phyloP scores from a whole-genome alignment of 768 basidiomycete species.

The Tubosaeta sp. region DNA sequence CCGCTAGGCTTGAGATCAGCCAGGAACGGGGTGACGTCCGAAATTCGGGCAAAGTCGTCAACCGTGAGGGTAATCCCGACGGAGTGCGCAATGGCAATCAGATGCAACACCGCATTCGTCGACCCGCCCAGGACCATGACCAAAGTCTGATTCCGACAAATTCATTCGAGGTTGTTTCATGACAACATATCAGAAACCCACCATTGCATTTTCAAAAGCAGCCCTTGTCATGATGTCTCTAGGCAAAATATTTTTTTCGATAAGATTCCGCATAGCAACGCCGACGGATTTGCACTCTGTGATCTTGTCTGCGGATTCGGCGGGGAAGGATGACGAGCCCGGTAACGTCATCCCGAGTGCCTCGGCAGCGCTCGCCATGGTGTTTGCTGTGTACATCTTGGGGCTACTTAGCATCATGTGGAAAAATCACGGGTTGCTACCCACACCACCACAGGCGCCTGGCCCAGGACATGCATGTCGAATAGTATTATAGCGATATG shows the following conservation, averaged over 20 bases:
- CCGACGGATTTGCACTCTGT: conserved; percentile 82
- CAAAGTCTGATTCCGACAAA: conserved; percentile 55
- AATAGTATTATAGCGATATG: conserved; percentile 79
- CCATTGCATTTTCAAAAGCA: conserved; percentile 98
- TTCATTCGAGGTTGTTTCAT: conserved; percentile 6
- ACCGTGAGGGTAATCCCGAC: conserved; percentile 85
- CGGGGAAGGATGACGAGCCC: conserved; percentile 96
- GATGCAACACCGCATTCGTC: conserved; percentile 94
- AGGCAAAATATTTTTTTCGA: conserved; percentile 90
- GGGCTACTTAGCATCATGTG: conserved; percentile 6
- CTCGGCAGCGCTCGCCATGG: conserved; percentile 95
- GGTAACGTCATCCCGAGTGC: conserved; percentile 95
- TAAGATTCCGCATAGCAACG: conserved; percentile 75
- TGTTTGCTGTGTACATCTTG: conserved; percentile 98
- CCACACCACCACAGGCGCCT: conserved; percentile 94
- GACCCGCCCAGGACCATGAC: conserved; percentile 98
- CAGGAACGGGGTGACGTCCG: conserved; percentile 89
- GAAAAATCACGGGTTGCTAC: conserved; percentile 28
- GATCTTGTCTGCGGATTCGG: conserved; percentile 84
- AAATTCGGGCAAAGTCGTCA: conserved; percentile 92
- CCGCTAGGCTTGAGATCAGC: conserved; percentile 97
- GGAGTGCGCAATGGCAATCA: conserved; percentile 95
- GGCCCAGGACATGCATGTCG: conserved; percentile 96
- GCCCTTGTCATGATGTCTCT: conserved; percentile 95
- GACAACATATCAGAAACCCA: conserved; percentile 30